phyloP scores from a whole-genome alignment of 257 asterid species.

The Forsythia suspensa region DNA sequence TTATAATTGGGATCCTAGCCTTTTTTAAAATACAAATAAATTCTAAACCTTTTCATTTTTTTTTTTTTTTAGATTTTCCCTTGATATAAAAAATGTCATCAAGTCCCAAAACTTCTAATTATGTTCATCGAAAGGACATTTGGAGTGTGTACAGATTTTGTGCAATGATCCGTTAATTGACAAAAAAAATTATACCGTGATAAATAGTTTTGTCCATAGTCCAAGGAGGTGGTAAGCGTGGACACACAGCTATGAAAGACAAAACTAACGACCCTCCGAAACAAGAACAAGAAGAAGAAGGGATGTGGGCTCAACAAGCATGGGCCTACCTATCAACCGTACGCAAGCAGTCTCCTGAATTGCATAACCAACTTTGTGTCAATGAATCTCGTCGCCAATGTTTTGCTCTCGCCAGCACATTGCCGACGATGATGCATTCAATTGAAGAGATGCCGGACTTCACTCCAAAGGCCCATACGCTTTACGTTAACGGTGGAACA shows the following conservation, averaged over 20 bases:
- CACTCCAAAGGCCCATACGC: conserved; percentile 67
- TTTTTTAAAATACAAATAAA: too few species aligned
- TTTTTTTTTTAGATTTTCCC: too few species aligned
- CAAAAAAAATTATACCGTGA: too few species aligned
- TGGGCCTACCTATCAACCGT: conserved; percentile 53
- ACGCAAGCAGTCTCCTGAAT: conserved; percentile 60
- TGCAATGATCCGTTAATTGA: too few species aligned
- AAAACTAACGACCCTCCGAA: conserved; percentile 14
- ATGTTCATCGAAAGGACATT: too few species aligned
- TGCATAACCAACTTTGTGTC: conserved; percentile 93
- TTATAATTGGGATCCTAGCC: too few species aligned
- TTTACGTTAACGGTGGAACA: conserved; percentile 83
- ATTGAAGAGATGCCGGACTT: conserved; percentile 73
- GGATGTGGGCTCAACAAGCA: conserved; percentile 44
- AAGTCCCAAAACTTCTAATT: too few species aligned
- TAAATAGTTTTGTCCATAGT: too few species aligned
- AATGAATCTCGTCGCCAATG: conserved; percentile 88
- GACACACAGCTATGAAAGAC: conserved; percentile 39
- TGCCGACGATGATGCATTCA: conserved; percentile 92
- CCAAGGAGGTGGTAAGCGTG: too few species aligned
- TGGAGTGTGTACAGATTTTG: too few species aligned
- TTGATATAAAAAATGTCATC: too few species aligned
- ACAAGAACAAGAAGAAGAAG: conserved; percentile 10
- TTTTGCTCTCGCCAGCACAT: conserved; percentile 84
- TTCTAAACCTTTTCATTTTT: too few species aligned